phyloP scores from a whole-genome alignment of 1,284 basidiomycete species.

The Cutaneotrichosporon cavernicola region DNA sequence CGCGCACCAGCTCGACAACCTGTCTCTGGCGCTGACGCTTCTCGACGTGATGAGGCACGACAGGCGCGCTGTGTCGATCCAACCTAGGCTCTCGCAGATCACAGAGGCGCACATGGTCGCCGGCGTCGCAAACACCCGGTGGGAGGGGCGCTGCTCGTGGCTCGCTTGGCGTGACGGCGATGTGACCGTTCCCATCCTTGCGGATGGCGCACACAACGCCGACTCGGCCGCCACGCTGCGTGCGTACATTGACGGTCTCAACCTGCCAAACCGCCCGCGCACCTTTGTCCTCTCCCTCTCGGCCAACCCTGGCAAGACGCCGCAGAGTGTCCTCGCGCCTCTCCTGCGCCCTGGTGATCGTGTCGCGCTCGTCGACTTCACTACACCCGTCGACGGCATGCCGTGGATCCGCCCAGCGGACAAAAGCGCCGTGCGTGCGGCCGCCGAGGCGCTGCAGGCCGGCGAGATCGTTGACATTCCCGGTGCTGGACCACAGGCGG shows the following conservation, averaged over 20 bases:
- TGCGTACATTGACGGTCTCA: constrained; percentile 64
- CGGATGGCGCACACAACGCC: constrained; percentile 95
- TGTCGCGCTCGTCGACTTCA: constrained; percentile 62
- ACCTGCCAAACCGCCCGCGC: constrained; percentile 41
- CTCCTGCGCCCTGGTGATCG: constrained; percentile 57
- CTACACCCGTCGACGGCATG: constrained; percentile 79
- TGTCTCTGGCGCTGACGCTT: constrained; percentile 67
- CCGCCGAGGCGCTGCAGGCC: constrained; percentile 37
- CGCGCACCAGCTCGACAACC: constrained; percentile 76
- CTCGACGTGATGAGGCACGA: constrained; percentile 64
- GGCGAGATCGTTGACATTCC: constrained; percentile 21
- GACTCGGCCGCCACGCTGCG: constrained; percentile 72
- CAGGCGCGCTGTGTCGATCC: constrained; percentile 43
- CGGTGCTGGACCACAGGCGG: constrained; percentile 23
- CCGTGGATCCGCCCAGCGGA: constrained; percentile 76
- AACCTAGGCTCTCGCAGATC: constrained; percentile 51
- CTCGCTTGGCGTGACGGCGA: constrained; percentile 24
- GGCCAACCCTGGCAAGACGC: constrained; percentile 74
- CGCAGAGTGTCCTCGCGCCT: constrained; percentile 66
- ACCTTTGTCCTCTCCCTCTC: constrained; percentile 76
- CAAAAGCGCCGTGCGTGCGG: constrained; percentile 55
- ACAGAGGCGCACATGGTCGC: constrained; percentile 57
- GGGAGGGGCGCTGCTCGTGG: constrained; percentile 84
- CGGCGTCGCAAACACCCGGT: constrained; percentile 65
- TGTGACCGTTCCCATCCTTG: constrained; percentile 57